Evolutionary conservation across 2,329 filamentous ascomycete genomes (phyloP), one percentile per base, ranked within the genome.

Genomic region (Aureobasidium sp.): DNA sequence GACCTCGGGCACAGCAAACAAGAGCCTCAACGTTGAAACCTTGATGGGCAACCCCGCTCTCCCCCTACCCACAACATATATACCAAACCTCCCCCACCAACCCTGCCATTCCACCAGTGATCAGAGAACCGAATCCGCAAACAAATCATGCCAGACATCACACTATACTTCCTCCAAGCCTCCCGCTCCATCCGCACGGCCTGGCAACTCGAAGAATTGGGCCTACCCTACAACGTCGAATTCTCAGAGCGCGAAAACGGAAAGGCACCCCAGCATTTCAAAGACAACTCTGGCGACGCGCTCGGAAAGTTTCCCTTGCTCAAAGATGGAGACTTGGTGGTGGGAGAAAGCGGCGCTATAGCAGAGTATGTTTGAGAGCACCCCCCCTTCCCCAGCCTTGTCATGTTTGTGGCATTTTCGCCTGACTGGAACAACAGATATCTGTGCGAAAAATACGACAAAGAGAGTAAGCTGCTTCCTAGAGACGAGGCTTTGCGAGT

Each of bases 301-400:
- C 65, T 80, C n/a, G 78, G 77, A 0, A 81, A 80, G 59, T 76
- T 77, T 17, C 79, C 79, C 0, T 73, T 73, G 1, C 66, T 81
- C 15, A 70, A 71, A 51, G 79, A 81, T 66, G 75, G 73, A 8
- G 71, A 72, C 9, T 55, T 77, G n/a, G 68, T 69, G 0, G 62
- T 79, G 7, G 70, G 71, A 44, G 78, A 80, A 68, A 79, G 77
- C 64, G 77, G 77, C 3, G 78, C 75, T 17, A 80, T 80, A 55
- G 74, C 72, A 39, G 77, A 80, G 77, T 79, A 70, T 57, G 9
- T n/a, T n/a, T n/a, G n/a, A n/a, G n/a, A n/a, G n/a, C n/a, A n/a
- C n/a, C n/a, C n/a, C n/a, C n/a, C n/a, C n/a, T n/a, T n/a, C n/a
- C n/a, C n/a, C n/a, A n/a, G n/a, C n/a, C n/a, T n/a, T n/a, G n/a